Percentiles rank a stretch among this genome's conserved stretches.
phyloP scores from a whole-genome alignment of 1,139 yeast species.

The Meyerozyma carpophila region DNA sequence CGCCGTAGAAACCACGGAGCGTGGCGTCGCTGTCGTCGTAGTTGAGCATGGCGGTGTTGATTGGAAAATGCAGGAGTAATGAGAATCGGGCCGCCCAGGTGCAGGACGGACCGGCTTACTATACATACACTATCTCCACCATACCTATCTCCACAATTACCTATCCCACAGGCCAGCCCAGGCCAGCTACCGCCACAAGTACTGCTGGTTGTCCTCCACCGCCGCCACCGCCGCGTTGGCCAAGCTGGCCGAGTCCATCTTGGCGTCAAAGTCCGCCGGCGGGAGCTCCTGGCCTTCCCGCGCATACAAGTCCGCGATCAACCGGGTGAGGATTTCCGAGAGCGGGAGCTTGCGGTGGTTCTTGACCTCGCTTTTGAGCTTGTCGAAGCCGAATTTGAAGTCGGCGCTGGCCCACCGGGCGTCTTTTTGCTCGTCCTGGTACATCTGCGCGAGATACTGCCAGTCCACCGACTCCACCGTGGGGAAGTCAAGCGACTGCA shows the following conservation, averaged over 20 bases:
- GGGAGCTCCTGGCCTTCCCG: slow-evolving; percentile 4
- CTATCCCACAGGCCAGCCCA: too few relatives aligned
- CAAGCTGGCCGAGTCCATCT: background rate
- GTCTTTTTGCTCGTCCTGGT: slow-evolving; percentile 1
- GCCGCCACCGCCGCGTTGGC: slow-evolving; percentile 1
- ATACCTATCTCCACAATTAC: background rate
- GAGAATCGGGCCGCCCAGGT: background rate
- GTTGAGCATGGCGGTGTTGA: slow-evolving; percentile 8
- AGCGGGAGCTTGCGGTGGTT: slow-evolving; percentile 24
- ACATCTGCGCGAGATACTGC: slow-evolving; percentile 30
- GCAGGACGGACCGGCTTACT: background rate
- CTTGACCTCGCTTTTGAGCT: slow-evolving; percentile 24
- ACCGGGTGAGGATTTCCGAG: slow-evolving; percentile 17
- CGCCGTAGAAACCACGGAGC: slow-evolving; percentile 9
- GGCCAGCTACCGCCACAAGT: too few relatives aligned
- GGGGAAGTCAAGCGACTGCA: slow-evolving; percentile 44
- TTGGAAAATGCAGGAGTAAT: background rate
- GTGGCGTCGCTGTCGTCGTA: slow-evolving; percentile 11
- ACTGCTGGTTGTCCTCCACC: slow-evolving; percentile 1
- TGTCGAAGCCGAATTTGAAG: slow-evolving; percentile 32
- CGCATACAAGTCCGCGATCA: slow-evolving; percentile 16
- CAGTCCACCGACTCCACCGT: slow-evolving; percentile 56
- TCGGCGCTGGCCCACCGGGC: slow-evolving; percentile 13
- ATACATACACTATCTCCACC: too few relatives aligned
- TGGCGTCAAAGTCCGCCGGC: slow-evolving; percentile 1